A percentile compares a stretch with the other conserved stretches of the same genome.
Evolutionary conservation across 345 rosid species (phyloP).

Genomic region (Hypericum perforatum): DNA sequence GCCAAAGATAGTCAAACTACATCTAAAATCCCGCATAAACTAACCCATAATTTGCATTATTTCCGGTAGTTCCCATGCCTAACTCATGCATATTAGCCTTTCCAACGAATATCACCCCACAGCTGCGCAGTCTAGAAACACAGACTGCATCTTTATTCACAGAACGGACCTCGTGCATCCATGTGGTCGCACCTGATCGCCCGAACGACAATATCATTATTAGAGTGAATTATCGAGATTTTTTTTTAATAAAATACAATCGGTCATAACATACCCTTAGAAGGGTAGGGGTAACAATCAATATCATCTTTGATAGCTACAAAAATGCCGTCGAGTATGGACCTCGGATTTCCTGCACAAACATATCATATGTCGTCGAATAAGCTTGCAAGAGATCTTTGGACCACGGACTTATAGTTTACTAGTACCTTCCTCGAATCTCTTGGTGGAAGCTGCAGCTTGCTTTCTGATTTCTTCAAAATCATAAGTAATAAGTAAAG

Average conservation of each 20-base stretch:
- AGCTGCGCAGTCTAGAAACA: conserved; percentile 62
- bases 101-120: conserved; percentile 75
- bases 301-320: conserved; percentile 87
- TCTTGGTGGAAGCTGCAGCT: conserved; percentile 72
- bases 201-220: conserved; percentile 3
- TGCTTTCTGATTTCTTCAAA: conserved; percentile 55
- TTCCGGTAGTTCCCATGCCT: conserved; percentile 95
- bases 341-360: conserved; percentile 62
- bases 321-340: conserved; percentile 73
- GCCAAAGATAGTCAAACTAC: not conserved
- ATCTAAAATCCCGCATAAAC: conserved; percentile 4
- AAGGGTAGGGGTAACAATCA: conserved; percentile 60
- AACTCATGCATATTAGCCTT: conserved; percentile 93
- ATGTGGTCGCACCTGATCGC: conserved; percentile 67
- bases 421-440: conserved; percentile 63
- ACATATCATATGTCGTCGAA: too few relatives aligned
- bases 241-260: not conserved
- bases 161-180: conserved; percentile 71
- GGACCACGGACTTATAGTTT: conserved; percentile 1
- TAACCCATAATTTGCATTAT: conserved; percentile 86
- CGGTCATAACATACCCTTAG: conserved; percentile 40
- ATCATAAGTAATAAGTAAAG: conserved; percentile 49
- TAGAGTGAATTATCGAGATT: not conserved
- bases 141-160: conserved; percentile 55
- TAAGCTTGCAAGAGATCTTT: too few relatives aligned